Base-by-base conservation (phyloP, 2,329 filamentous ascomycete genomes). In the Fusarium chuoi region DNA sequence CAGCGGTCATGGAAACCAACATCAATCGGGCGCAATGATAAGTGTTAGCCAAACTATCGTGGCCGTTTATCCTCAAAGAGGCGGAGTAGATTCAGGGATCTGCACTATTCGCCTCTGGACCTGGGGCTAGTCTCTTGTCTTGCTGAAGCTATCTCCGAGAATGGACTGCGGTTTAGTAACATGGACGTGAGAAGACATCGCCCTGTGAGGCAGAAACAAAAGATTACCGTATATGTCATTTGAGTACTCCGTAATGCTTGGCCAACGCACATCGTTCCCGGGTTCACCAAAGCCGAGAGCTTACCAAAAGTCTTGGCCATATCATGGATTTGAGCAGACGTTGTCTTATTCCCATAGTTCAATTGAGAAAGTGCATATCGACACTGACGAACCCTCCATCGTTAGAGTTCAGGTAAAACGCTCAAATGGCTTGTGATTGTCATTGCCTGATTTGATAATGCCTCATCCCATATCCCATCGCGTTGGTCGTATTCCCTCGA, bases 281-380 rank as follows among this genome's bases (percentile, higher is more conserved):
- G 46, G 63, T 62, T 51, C 14, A 68, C 51, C 45, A 46, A 58
- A 44, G 28, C 63, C 71, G 54, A 71, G 66, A 71, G 58, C 65
- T 59, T 56, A 48, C 52, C 49, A 71, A 62, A 49, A 45, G 58
- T 51, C 71, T 74, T 73, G 70, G 71, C 66, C 55, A 48, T 73
- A 70, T 70, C 66, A 65, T 70, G 45, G 65, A 65, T 54, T 69
- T 35, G 45, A 59, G 49, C 45, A 54, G 35, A 24, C 26, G 52
- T 36, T 42, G 44, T 48, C 49, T 58, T 65, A 59, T 68, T 64
- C n/a, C 44, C 62, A 68, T 8, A 18, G 26, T 55, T 30, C 26
- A 28, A 42, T 35, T 36, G 35, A 45, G 26, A 35, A n/a, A 36
- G 39, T 12, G 39, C n/a, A 20, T 41, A 26, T 55, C 7, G 41